These are phyloP conservation scores for Penicillium sp. DNA, from an alignment of 2,329 filamentous ascomycete species.

Conservation along the genomic window DNA sequence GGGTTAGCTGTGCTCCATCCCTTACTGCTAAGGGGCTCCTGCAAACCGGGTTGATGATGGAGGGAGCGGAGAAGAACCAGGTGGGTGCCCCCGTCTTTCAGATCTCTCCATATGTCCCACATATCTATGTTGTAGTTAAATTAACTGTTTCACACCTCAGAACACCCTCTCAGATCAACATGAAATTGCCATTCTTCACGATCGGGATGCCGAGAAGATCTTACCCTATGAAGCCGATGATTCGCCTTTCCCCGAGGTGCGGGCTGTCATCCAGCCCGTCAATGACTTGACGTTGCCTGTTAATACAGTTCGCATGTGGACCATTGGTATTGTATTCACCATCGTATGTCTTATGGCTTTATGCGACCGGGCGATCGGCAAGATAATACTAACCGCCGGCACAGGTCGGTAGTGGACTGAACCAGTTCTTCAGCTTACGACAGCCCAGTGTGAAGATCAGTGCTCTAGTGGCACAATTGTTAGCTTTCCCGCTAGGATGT, in stretches of 20 bases:
- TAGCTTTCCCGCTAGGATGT: constrained; percentile 46
- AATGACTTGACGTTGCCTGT: constrained; percentile 33
- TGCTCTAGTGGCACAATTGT: constrained; percentile 41
- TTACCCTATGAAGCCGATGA: constrained; percentile 38
- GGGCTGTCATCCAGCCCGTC: constrained; percentile 35
- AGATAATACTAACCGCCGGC: not conserved
- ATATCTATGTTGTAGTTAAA: not conserved
- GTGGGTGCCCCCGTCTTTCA: constrained; percentile 2
- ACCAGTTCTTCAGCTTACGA: constrained; percentile 40
- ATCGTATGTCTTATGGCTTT: constrained; percentile 29
- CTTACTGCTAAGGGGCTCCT: not conserved
- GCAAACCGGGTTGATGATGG: constrained; percentile 5
- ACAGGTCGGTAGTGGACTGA: constrained; percentile 37
- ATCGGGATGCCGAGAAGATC: constrained; percentile 32
- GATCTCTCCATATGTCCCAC: not conserved
- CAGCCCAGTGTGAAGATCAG: constrained; percentile 41
- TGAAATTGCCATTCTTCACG: constrained; percentile 26
- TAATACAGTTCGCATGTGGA: constrained; percentile 39
- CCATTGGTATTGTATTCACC: constrained; percentile 38
- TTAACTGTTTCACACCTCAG: constrained; percentile 10
- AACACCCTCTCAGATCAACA: constrained; percentile 10
- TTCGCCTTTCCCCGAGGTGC: constrained; percentile 41
- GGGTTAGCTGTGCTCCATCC: not conserved
- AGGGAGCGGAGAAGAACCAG: constrained; percentile 9
- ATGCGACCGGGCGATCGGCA: not conserved